Percentiles rank a stretch among this genome's conserved stretches.
Conservation (phyloP, 805 yeast genomes). For the Pichia paraexigua region DNA sequence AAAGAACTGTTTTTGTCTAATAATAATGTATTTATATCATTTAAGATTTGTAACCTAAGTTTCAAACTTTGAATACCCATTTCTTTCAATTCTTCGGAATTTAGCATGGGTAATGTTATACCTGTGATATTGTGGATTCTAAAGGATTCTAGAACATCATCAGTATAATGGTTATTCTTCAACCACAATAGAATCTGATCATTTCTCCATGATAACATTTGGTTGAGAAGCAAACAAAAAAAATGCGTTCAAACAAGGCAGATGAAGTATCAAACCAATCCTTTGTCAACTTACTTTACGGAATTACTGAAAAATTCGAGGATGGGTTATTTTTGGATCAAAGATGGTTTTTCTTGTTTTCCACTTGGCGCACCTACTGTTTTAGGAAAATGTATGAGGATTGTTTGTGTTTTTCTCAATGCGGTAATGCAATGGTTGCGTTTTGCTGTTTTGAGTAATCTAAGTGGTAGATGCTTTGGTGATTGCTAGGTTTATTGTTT, state of each 20-base stretch:
- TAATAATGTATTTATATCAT: slow-evolving; percentile 48
- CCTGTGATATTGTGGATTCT: slow-evolving; percentile 63
- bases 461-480: neutral
- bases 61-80: slow-evolving; percentile 52
- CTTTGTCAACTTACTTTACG: too few species aligned
- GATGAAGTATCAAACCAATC: too few species aligned
- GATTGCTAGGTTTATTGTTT: neutral
- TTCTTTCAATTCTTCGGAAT: slow-evolving; percentile 64
- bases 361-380: neutral
- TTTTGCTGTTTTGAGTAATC: neutral
- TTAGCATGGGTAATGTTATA: slow-evolving; percentile 57
- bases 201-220: slow-evolving; percentile 23
- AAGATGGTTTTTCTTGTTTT: neutral
- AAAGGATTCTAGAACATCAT: slow-evolving; percentile 30
- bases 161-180: slow-evolving; percentile 18
- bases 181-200: slow-evolving; percentile 28
- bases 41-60: slow-evolving; percentile 52
- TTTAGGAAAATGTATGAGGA: neutral
- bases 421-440: neutral
- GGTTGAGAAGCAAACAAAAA: too few species aligned
- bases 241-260: neutral
- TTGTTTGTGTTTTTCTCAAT: slow-evolving; percentile 1
- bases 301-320: too few species aligned
- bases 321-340: neutral
- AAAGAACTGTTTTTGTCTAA: slow-evolving; percentile 23